Evolutionary conservation across 2,329 filamentous ascomycete genomes (phyloP).

Genomic region (Bipolaris zeicola): DNA sequence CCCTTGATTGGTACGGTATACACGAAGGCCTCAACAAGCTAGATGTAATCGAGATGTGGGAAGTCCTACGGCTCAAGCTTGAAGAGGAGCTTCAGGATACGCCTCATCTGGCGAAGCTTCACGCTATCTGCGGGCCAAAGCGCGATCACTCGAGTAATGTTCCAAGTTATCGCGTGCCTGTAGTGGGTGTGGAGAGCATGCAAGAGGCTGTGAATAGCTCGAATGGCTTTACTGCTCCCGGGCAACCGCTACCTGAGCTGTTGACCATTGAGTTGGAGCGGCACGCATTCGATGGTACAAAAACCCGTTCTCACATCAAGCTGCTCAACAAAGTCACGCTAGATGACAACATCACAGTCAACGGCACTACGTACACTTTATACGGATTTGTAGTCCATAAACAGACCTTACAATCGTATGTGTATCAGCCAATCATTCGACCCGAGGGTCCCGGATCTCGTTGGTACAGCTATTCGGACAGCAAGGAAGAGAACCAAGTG

Average conservation of each 20-base stretch:
- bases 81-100: constrained; percentile 59
- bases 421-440: constrained; percentile 65
- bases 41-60: constrained; percentile 63
- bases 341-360: constrained; percentile 60
- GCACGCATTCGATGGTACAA: constrained; percentile 59
- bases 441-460: constrained; percentile 61
- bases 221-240: constrained; percentile 28
- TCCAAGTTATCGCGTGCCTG: constrained; percentile 45
- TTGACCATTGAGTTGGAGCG: constrained; percentile 63
- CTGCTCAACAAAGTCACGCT: constrained; percentile 62
- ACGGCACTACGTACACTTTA: constrained; percentile 58
- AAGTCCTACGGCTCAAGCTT: constrained; percentile 57
- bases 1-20: constrained; percentile 50
- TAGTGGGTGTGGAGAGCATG: constrained; percentile 45
- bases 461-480: constrained; percentile 66
- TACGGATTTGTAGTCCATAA: constrained; percentile 67
- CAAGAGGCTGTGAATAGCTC: constrained; percentile 51
- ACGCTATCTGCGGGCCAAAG: constrained; percentile 55
- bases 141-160: constrained; percentile 41
- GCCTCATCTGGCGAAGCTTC: constrained; percentile 47
- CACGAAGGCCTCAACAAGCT: constrained; percentile 48
- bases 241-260: constrained; percentile 52
- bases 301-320: constrained; percentile 62
- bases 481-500: constrained; percentile 59
- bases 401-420: constrained; percentile 62